Evolutionary conservation across 1,139 yeast genomes (phyloP), one percentile per base, ranked within the genome.

Genomic region (Debaryomyces sp.): DNA sequence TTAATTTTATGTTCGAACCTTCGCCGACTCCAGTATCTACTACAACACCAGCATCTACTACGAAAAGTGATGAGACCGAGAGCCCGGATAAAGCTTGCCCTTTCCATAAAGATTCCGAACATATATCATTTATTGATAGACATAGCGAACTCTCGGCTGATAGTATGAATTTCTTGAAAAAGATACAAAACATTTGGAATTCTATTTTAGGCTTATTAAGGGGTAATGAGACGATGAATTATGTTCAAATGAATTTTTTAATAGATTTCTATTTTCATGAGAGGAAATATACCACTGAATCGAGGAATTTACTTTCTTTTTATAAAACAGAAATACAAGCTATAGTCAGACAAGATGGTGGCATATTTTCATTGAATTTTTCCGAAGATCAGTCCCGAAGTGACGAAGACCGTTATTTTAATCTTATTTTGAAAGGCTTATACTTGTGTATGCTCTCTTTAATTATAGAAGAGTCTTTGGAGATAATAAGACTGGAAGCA

Each of bases 1-100:
- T 75, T 51, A 70, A 71, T 49, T 64, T 71, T 46, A 67, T 73
- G 70, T 58, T 60, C 22, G 73, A 70, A 13, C 67, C 64, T 8
- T 22, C 42, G 13, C 24, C 18, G 3, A 26, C 43, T 5, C 40
- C 40, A 12, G 21, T 18, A 15, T 15, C 34, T 12, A 15, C 30
- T 7, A 12, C 18, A 6, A 26, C 38, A 1, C 40, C 45, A 6
- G 29, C 9, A 12, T 15, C 34, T 6, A 15, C 35, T 10, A 2
- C 39, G 21, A 35, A 35, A 10, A 12, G 13, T 29, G 43, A 13
- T 3, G 39, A 35, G 9, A 23, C 30, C 4, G 24, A 8, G 10
- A 23, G 13, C 6, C 17, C 21, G 6, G 38, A 21, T 13, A 22
- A 15, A 6, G 30, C 7, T 9, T 21, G 44, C 13, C 37, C 38